These are phyloP conservation scores for Xylaria sp. DNA, from an alignment of 2,329 filamentous ascomycete genomes.

Conservation along the genomic window DNA sequence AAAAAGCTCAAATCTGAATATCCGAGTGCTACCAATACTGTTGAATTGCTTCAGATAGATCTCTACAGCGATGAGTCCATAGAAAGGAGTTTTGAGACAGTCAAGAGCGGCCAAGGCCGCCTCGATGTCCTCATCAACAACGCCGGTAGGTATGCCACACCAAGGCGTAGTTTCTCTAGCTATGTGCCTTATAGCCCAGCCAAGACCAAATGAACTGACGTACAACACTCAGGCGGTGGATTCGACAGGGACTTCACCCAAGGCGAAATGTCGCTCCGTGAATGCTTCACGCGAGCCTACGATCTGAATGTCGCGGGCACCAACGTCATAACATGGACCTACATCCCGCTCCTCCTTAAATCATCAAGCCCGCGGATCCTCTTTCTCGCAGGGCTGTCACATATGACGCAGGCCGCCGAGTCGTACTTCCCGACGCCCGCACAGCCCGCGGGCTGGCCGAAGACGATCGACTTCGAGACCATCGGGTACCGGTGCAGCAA, in stretches of 20 bases:
- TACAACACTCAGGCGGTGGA: slow-evolving; percentile 42
- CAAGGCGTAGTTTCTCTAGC: too few species aligned
- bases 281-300: slow-evolving; percentile 52
- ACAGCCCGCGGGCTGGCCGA: slow-evolving; percentile 48
- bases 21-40: slow-evolving; percentile 29
- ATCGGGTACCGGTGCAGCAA: slow-evolving; percentile 48
- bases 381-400: slow-evolving; percentile 55
- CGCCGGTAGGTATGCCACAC: slow-evolving; percentile 55
- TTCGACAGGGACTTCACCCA: slow-evolving; percentile 47
- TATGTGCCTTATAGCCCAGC: too few species aligned
- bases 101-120: slow-evolving; percentile 50
- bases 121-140: slow-evolving; percentile 64
- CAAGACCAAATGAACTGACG: neutral
- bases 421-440: slow-evolving; percentile 35
- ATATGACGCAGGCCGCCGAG: slow-evolving; percentile 43
- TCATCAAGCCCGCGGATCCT: slow-evolving; percentile 52
- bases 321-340: slow-evolving; percentile 47
- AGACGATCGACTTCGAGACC: slow-evolving; percentile 35
- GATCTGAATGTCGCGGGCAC: slow-evolving; percentile 58
- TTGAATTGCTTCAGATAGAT: slow-evolving; percentile 1
- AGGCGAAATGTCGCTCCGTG: slow-evolving; percentile 43
- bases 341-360: slow-evolving; percentile 53
- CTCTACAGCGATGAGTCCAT: slow-evolving; percentile 44
- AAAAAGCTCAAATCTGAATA: slow-evolving; percentile 48
- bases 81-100: slow-evolving; percentile 48